These are phyloP conservation scores for Lolium rigidum DNA, from an alignment of 176 grass and related monocot genomes.

Conservation along the genomic window DNA sequence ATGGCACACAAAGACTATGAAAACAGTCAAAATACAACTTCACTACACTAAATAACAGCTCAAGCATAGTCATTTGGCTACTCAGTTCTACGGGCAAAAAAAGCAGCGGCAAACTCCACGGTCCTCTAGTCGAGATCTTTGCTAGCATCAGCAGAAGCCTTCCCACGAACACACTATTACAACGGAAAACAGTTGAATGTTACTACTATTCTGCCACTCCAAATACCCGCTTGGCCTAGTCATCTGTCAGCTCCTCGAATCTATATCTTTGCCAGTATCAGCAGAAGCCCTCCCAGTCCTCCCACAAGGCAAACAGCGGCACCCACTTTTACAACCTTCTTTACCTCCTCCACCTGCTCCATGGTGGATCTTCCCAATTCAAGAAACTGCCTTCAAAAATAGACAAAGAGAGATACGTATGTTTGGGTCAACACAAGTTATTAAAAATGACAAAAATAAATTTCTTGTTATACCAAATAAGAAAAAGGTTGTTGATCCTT, in stretches of 20 bases:
- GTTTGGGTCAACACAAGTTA: conserved; percentile 10
- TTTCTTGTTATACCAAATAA: conserved; percentile 5
- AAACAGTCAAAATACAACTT: neutral
- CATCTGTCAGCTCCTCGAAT: conserved; percentile 11
- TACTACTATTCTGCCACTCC: neutral
- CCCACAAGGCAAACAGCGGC: conserved; percentile 17
- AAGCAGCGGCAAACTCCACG: neutral
- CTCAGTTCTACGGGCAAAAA: neutral
- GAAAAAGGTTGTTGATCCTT: neutral
- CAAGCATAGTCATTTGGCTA: neutral
- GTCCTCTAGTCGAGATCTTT: neutral
- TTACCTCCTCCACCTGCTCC: conserved; percentile 6
- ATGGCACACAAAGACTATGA: neutral
- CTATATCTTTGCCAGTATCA: conserved; percentile 21
- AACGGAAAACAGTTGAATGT: neutral
- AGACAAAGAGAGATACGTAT: neutral
- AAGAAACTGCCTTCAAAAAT: conserved; percentile 4
- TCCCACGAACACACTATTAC: neutral
- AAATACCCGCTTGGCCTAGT: neutral
- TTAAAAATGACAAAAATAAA: neutral
- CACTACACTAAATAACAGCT: conserved; percentile 4
- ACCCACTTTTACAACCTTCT: conserved; percentile 23
- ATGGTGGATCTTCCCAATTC: conserved; percentile 1
- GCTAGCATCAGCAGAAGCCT: neutral
- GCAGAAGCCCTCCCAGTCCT: conserved; percentile 15